phyloP scores from a whole-genome alignment of 2,329 filamentous ascomycete species.

The Colletotrichum sp. region DNA sequence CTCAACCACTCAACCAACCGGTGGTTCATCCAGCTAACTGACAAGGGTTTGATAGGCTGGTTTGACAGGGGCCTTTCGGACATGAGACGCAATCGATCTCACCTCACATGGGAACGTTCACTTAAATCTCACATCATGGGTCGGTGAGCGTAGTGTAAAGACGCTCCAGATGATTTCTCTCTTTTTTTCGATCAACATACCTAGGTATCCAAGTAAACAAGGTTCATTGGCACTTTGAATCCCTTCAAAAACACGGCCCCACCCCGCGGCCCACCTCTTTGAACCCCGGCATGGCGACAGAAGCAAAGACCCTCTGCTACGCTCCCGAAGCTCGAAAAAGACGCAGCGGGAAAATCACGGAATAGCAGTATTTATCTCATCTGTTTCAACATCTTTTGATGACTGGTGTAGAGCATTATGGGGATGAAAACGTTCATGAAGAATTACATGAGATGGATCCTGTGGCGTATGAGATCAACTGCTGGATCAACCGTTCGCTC shows the following conservation, averaged over 20 bases:
- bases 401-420: neutral
- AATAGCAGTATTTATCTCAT: neutral
- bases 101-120: neutral
- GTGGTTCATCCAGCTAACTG: neutral
- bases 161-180: neutral
- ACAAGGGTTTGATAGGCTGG: constrained; percentile 1
- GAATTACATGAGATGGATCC: neutral
- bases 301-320: neutral
- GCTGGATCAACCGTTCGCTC: neutral
- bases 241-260: neutral
- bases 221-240: neutral
- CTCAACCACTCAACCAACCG: neutral
- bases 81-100: neutral
- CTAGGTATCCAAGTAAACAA: neutral
- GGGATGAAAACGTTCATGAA: neutral
- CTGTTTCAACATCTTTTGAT: neutral
- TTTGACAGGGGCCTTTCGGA: neutral
- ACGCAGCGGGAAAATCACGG: neutral
- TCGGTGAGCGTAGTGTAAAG: neutral
- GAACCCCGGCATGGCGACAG: neutral
- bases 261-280: neutral
- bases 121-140: neutral
- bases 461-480: neutral
- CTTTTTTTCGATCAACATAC: neutral
- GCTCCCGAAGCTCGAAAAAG: neutral